Evolutionary conservation across 805 yeast genomes (phyloP).

Genomic region (Jamesozyma spencerorum): DNA sequence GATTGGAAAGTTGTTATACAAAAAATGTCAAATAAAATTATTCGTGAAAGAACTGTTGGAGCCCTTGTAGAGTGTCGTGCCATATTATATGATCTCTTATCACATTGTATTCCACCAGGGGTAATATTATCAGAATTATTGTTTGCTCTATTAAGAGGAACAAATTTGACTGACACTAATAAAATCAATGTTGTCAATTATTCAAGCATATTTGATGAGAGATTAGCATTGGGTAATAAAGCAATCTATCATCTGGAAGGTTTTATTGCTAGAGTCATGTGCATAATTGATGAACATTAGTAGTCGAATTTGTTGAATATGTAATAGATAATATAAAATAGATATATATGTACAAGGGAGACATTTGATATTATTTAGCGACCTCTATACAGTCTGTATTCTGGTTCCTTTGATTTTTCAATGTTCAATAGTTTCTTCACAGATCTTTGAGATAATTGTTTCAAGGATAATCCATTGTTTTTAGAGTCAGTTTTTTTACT

Average conservation of each 20-base stretch:
- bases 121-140: constrained; percentile 59
- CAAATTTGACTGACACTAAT: constrained; percentile 17
- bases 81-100: constrained; percentile 67
- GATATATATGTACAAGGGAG: constrained; percentile 9
- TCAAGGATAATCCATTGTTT: constrained; percentile 37
- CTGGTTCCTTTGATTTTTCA: constrained; percentile 40
- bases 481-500: constrained; percentile 31
- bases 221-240: constrained; percentile 77
- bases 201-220: constrained; percentile 70
- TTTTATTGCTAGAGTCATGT: constrained; percentile 82
- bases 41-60: constrained; percentile 55
- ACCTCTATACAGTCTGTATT: constrained; percentile 53
- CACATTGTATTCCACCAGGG: constrained; percentile 90
- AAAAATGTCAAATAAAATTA: constrained; percentile 51
- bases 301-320: too few species aligned
- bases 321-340: not conserved
- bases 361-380: constrained; percentile 32
- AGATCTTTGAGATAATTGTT: constrained; percentile 49
- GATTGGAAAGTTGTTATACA: constrained; percentile 87
- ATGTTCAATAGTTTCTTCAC: constrained; percentile 52
- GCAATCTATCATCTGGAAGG: constrained; percentile 94
- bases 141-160: constrained; percentile 35
- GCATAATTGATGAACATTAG: constrained; percentile 42
- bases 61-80: constrained; percentile 48
- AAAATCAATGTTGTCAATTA: constrained; percentile 45